These are phyloP conservation scores for Pisolithus tinctorius DNA, from an alignment of 768 basidiomycete species.

Conservation along the genomic window DNA sequence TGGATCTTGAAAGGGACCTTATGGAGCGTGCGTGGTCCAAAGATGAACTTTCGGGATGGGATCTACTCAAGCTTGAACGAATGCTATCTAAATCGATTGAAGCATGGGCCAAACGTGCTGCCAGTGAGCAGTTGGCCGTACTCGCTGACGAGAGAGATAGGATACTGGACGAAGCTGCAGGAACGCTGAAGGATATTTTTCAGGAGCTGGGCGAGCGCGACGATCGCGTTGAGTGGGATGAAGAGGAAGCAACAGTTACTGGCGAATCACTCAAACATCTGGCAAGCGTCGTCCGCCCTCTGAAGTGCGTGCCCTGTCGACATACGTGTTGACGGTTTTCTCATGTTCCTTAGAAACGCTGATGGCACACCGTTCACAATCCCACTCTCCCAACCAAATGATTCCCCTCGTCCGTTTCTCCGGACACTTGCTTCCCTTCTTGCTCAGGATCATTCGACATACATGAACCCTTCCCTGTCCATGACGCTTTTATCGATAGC, in stretches of 20 bases:
- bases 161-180: slow-evolving; percentile 63
- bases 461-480: slow-evolving; percentile 56
- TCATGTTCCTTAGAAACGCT: slow-evolving; percentile 27
- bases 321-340: slow-evolving; percentile 3
- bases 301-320: slow-evolving; percentile 42
- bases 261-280: slow-evolving; percentile 57
- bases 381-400: slow-evolving; percentile 46
- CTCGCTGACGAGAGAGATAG: slow-evolving; percentile 38
- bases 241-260: slow-evolving; percentile 61
- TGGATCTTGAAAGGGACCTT: slow-evolving; percentile 55
- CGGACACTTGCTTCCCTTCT: slow-evolving; percentile 57
- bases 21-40: slow-evolving; percentile 72
- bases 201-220: slow-evolving; percentile 66
- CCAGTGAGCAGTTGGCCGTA: slow-evolving; percentile 21
- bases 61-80: slow-evolving; percentile 50
- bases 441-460: slow-evolving; percentile 51
- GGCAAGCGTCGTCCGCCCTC: slow-evolving; percentile 46
- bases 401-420: slow-evolving; percentile 55
- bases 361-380: slow-evolving; percentile 42
- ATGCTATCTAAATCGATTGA: slow-evolving; percentile 48
- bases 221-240: slow-evolving; percentile 49
- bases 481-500: slow-evolving; percentile 58
- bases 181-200: slow-evolving; percentile 63
- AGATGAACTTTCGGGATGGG: slow-evolving; percentile 63
- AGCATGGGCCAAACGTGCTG: slow-evolving; percentile 46